Evolutionary conservation across 2,329 filamentous ascomycete genomes (phyloP).

Genomic region (Ophiocordyceps sinensis): DNA sequence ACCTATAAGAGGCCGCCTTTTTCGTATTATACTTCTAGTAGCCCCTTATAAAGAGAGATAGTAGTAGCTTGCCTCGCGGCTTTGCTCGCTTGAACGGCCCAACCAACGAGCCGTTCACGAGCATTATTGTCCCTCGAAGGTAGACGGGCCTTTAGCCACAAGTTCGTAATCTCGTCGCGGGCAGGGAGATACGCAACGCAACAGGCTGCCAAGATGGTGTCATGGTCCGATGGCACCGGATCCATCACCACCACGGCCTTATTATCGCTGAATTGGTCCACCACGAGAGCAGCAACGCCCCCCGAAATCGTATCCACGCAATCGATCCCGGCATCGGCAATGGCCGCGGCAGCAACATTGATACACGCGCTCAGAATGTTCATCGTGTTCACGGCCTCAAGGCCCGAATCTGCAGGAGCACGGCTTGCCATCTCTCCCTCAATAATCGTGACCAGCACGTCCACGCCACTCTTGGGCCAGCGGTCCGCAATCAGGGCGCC

Average conservation of each 20-base stretch:
- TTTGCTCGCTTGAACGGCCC: slow-evolving; percentile 26
- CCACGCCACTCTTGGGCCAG: slow-evolving; percentile 98
- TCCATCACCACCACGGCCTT: slow-evolving; percentile 52
- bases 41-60: slow-evolving; percentile 21
- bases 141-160: slow-evolving; percentile 75
- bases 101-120: slow-evolving; percentile 20
- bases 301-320: slow-evolving; percentile 83
- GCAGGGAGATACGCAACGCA: slow-evolving; percentile 79
- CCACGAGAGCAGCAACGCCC: slow-evolving; percentile 71
- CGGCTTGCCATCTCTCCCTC: slow-evolving; percentile 77
- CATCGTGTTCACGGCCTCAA: slow-evolving; percentile 75
- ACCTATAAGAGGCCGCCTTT: no score
- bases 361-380: slow-evolving; percentile 84
- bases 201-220: slow-evolving; percentile 64
- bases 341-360: slow-evolving; percentile 81
- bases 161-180: slow-evolving; percentile 81
- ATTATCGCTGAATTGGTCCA: slow-evolving; percentile 15
- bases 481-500: slow-evolving; percentile 84
- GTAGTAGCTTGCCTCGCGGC: slow-evolving; percentile 17
- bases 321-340: slow-evolving; percentile 91
- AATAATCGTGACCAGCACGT: slow-evolving; percentile 82
- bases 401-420: slow-evolving; percentile 29
- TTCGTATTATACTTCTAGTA: no score
- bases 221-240: slow-evolving; percentile 68
- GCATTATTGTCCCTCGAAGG: slow-evolving; percentile 22